Evolutionary conservation across 495 filamentous ascomycete genomes (phyloP), one percentile per base, ranked within the genome.

Genomic region (Aspergillus nanangensis): DNA sequence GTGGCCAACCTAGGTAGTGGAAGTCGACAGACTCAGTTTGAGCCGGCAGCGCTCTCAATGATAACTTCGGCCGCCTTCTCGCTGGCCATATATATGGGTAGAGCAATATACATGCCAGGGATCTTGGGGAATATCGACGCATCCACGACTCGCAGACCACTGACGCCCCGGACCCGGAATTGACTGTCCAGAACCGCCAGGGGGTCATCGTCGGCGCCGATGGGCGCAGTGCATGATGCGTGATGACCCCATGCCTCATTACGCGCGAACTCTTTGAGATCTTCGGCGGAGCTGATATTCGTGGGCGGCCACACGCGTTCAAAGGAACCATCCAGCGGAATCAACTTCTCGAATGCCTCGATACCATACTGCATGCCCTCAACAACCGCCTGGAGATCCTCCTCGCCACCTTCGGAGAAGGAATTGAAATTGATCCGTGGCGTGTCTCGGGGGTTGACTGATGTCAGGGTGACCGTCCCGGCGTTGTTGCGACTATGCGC

Each of bases 51-150:
- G n/a, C n/a, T n/a, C n/a, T n/a, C 25, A 29, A 80, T 48, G 32
- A 84, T 82, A 18, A 80, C 79, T 38, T 79, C 80, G 0, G 78
- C 71, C 2, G 81, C 82, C 70, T 84, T 84, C 54, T 80, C 77
- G 36, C 72, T 74, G 19, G 84, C 52, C 72, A 83, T 81, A 55
- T 83, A 83, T 2, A 79, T 80, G 4, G 81, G 72, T 32, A 77
- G 57, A 18, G 69, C 69, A n/a, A 79, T 75, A 34, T 80, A 85
- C n/a, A 72, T 74, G 1, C 82, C 82, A 9, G 78, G 79, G 37
- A 79, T 79, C 50, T 65, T 62, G 3, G 80, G 79, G 43, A 74
- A 82, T 5, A 76, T 72, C 8, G 69, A 75, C 11, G 79, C 81
- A 62, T 84, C 82, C 0, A 84, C 81, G 15, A 84, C 80, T 38